Evolutionary conservation across 805 yeast species (phyloP).

Genomic region (Kodamaea fukazawae): DNA sequence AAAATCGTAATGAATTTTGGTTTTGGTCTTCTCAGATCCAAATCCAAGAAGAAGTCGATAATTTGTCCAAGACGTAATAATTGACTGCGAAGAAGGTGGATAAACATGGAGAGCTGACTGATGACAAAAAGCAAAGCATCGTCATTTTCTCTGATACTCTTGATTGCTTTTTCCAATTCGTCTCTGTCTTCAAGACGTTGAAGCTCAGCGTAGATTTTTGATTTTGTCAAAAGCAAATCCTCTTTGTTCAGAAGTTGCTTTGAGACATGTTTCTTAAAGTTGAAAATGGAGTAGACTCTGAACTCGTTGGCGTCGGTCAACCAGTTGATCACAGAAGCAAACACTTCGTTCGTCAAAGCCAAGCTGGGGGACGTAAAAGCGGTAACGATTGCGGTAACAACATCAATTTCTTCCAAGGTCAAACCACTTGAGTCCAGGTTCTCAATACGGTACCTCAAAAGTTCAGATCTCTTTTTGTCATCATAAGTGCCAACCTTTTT

Average conservation of each 20-base stretch:
- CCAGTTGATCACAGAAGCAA: slow-evolving; percentile 23
- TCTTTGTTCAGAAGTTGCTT: slow-evolving; percentile 18
- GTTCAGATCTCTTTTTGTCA: slow-evolving; percentile 16
- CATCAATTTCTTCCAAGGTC: slow-evolving; percentile 24
- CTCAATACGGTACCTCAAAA: slow-evolving; percentile 18
- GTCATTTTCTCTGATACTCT: slow-evolving; percentile 17
- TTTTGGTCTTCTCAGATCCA: slow-evolving; percentile 21
- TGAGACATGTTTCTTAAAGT: slow-evolving; percentile 10
- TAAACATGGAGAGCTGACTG: slow-evolving; percentile 22
- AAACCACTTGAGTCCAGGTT: slow-evolving; percentile 13
- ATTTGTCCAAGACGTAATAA: slow-evolving; percentile 13
- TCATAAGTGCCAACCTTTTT: slow-evolving; percentile 30
- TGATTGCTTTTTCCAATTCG: slow-evolving; percentile 6
- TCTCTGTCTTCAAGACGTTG: slow-evolving; percentile 9
- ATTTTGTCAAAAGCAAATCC: slow-evolving; percentile 12
- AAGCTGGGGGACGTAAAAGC: slow-evolving; percentile 17
- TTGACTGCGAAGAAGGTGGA: slow-evolving; percentile 19
- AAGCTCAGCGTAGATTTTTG: slow-evolving; percentile 10
- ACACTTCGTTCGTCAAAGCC: slow-evolving; percentile 15
- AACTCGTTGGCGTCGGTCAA: slow-evolving; percentile 27
- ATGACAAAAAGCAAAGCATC: slow-evolving; percentile 24
- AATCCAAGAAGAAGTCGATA: slow-evolving; percentile 19
- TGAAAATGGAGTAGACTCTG: slow-evolving; percentile 18
- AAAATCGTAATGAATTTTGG: slow-evolving; percentile 19
- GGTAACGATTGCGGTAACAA: slow-evolving; percentile 20